phyloP scores from a whole-genome alignment of 2,329 filamentous ascomycete species.

The Pezicula radicicola region DNA sequence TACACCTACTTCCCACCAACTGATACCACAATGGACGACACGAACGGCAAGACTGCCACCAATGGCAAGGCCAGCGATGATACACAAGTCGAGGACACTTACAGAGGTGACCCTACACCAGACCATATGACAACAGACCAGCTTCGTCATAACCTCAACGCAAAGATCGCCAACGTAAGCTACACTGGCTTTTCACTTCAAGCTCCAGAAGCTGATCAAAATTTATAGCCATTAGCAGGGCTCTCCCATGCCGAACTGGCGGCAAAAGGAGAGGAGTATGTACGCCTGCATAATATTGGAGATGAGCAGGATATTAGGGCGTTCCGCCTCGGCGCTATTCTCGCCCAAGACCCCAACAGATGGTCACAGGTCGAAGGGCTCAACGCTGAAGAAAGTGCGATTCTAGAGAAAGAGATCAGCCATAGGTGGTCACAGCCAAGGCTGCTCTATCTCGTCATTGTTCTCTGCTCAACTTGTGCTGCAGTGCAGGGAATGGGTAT shows the following conservation, averaged over 20 bases:
- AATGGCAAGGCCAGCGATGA: background rate
- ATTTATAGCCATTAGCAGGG: conserved; percentile 39
- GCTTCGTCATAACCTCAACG: conserved; percentile 32
- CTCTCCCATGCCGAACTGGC: conserved; percentile 47
- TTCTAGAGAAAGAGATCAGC: conserved; percentile 57
- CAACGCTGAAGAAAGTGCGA: conserved; percentile 52
- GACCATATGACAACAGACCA: conserved; percentile 8
- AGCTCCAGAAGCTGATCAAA: too few species aligned
- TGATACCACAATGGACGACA: background rate
- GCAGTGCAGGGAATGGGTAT: conserved; percentile 67
- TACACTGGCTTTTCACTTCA: too few species aligned
- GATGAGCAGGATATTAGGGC: conserved; percentile 54
- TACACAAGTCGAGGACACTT: background rate
- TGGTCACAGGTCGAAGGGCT: conserved; percentile 50
- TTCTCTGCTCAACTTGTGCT: conserved; percentile 64
- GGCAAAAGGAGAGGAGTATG: conserved; percentile 56
- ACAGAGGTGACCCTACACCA: background rate
- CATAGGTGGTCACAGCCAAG: conserved; percentile 68
- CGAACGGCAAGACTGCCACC: background rate
- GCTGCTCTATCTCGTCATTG: conserved; percentile 63
- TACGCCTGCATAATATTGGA: conserved; percentile 49
- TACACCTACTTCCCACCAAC: background rate
- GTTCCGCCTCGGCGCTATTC: conserved; percentile 57
- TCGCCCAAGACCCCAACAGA: conserved; percentile 43
- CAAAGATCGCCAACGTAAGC: conserved; percentile 44